phyloP scores from a whole-genome alignment of 345 rosid species.

The Arabidopsis thaliana region DNA sequence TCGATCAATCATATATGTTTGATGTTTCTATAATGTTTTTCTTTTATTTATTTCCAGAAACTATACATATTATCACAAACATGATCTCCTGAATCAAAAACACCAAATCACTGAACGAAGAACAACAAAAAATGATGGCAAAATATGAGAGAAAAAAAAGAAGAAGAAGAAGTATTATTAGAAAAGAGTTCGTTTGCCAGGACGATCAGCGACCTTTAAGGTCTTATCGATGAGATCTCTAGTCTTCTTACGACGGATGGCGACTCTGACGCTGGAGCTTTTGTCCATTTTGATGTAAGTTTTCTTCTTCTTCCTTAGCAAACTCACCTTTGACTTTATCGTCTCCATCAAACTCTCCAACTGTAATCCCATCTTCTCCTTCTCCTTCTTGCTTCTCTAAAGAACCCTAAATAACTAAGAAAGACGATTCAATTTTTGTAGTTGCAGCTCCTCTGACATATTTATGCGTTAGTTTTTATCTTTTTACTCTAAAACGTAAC shows the following conservation, averaged over 20 bases:
- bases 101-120: background rate
- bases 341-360: slow-evolving; percentile 78
- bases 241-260: slow-evolving; percentile 92
- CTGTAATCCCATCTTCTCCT: slow-evolving; percentile 63
- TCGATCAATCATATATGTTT: background rate
- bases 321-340: slow-evolving; percentile 83
- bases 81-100: slow-evolving; percentile 20
- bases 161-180: slow-evolving; percentile 6
- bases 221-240: slow-evolving; percentile 80
- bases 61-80: slow-evolving; percentile 31
- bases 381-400: background rate
- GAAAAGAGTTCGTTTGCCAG: slow-evolving; percentile 63
- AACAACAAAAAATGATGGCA: slow-evolving; percentile 1
- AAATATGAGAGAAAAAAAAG: background rate
- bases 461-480: slow-evolving; percentile 13
- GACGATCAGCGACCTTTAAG: slow-evolving; percentile 74
- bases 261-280: slow-evolving; percentile 91
- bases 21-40: background rate
- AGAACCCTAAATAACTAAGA: background rate
- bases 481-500: slow-evolving; percentile 8
- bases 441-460: slow-evolving; percentile 14
- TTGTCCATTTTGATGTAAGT: slow-evolving; percentile 89
- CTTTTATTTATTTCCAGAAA: slow-evolving; percentile 17
- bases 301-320: slow-evolving; percentile 63
- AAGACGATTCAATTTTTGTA: slow-evolving; percentile 7